phyloP scores from a whole-genome alignment of 2,329 filamentous ascomycete species.

The Talaromyces sp. region DNA sequence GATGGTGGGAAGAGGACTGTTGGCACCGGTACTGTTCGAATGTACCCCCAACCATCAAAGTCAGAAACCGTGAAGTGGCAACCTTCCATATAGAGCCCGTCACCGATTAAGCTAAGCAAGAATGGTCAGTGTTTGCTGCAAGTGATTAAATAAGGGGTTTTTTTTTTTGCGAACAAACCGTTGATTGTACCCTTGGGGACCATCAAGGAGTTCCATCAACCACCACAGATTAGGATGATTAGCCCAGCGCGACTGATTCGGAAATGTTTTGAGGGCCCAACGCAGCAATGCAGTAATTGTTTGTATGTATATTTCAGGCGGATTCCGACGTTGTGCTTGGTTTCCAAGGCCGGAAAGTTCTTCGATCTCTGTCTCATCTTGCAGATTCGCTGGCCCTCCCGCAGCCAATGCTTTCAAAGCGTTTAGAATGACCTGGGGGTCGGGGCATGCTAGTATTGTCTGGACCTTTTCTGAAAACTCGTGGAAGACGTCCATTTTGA shows the following conservation, averaged over 20 bases:
- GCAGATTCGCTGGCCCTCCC: background rate
- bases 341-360: constrained; percentile 1
- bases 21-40: background rate
- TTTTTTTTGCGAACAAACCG: constrained; percentile 1
- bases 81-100: background rate
- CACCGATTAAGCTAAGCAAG: background rate
- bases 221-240: background rate
- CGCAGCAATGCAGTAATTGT: constrained; percentile 1
- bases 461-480: constrained; percentile 3
- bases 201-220: constrained; percentile 4
- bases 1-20: background rate
- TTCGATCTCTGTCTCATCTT: background rate
- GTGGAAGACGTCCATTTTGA: background rate
- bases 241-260: background rate
- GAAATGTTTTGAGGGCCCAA: constrained; percentile 1
- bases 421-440: background rate
- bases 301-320: background rate
- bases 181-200: constrained; percentile 5
- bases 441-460: background rate
- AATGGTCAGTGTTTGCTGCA: background rate
- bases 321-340: background rate
- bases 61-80: background rate
- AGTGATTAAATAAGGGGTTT: background rate
- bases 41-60: background rate
- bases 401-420: background rate